phyloP scores from a whole-genome alignment of 371 early-diverging fungal genomes.

The Nosema granulosis region DNA sequence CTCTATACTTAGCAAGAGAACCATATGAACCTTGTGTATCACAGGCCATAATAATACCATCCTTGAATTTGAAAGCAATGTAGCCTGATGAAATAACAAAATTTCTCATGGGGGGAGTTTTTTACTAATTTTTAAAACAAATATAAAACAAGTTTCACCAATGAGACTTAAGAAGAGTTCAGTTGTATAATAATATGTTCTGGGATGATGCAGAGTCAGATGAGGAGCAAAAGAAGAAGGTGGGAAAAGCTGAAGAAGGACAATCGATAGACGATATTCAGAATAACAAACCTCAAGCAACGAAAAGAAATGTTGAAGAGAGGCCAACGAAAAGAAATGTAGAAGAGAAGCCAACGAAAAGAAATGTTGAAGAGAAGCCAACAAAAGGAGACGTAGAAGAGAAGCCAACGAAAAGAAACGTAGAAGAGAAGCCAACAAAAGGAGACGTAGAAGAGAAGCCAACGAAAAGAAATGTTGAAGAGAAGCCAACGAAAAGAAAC shows the following conservation, averaged over 20 bases:
- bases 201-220: neutral
- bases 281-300: neutral
- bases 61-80: conserved; percentile 77
- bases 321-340: neutral
- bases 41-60: conserved; percentile 90
- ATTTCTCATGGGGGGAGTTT: no score
- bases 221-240: neutral
- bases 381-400: neutral
- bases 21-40: conserved; percentile 91
- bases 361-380: neutral
- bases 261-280: neutral
- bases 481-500: no score
- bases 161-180: no score
- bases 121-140: no score
- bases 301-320: neutral
- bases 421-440: no score
- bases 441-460: no score
- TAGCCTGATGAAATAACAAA: conserved; percentile 37
- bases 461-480: no score
- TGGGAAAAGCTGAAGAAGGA: neutral
- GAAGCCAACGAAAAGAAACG: no score
- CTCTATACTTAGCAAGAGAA: conserved; percentile 82
- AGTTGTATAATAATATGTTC: no score
- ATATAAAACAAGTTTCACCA: no score
- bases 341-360: neutral